Conservation (phyloP, 2,329 filamentous ascomycete species). For the Verticillium tricorpus region DNA sequence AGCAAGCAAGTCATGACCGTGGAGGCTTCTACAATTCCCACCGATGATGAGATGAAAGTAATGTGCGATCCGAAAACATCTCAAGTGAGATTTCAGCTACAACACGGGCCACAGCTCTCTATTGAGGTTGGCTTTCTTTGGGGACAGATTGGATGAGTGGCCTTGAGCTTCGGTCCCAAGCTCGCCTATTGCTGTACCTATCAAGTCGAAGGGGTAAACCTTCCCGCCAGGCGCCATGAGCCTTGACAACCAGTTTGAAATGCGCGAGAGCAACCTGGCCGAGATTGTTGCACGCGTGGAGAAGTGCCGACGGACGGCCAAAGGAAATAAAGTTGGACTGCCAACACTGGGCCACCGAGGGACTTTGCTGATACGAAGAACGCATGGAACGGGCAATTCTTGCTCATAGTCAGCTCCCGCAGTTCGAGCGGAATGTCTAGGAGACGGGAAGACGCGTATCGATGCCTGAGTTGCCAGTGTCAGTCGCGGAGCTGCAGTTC, state of each 20-base stretch:
- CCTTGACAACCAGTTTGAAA: not conserved
- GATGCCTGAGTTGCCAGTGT: too few species aligned
- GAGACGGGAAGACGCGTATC: too few species aligned
- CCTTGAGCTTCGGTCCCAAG: not conserved
- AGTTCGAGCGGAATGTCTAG: too few species aligned
- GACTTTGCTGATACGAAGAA: too few species aligned
- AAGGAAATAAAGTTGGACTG: not conserved
- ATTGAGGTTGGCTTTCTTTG: not conserved
- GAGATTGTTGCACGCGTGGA: not conserved
- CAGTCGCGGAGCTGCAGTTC: too few species aligned
- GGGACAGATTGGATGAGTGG: not conserved
- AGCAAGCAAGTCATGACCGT: not conserved
- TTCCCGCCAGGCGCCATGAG: not conserved
- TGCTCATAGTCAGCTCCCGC: too few species aligned
- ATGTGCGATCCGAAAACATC: not conserved
- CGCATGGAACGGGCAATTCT: too few species aligned
- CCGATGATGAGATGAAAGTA: not conserved
- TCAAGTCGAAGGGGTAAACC: not conserved
- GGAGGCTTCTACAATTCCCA: not conserved
- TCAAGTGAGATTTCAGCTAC: not conserved
- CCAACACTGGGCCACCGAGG: too few species aligned
- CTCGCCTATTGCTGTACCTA: not conserved
- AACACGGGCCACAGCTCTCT: not conserved
- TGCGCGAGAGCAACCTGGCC: not conserved
- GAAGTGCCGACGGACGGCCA: not conserved